phyloP scores from a whole-genome alignment of 2,329 filamentous ascomycete genomes.

The Fusarium fracticaudum region DNA sequence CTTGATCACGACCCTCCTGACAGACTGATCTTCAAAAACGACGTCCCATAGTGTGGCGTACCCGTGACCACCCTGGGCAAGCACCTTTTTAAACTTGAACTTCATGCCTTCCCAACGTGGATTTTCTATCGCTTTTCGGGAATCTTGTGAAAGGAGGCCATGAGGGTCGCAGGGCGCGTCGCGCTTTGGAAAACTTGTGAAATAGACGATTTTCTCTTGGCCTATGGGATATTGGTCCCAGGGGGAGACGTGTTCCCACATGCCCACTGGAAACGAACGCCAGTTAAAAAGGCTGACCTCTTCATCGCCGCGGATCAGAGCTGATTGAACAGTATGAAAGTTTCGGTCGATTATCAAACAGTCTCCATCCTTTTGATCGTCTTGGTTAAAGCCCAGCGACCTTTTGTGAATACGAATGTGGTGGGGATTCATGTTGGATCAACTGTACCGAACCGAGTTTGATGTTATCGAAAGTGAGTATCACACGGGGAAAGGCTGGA shows the following conservation, averaged over 20 bases:
- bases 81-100: conserved; percentile 40
- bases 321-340: conserved; percentile 14
- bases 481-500: neutral
- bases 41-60: conserved; percentile 39
- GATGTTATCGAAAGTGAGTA: neutral
- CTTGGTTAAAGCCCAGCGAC: neutral
- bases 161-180: neutral
- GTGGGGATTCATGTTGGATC: conserved; percentile 7
- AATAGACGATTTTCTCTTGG: neutral
- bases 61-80: conserved; percentile 43
- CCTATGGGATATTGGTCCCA: neutral
- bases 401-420: neutral
- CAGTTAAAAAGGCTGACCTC: neutral
- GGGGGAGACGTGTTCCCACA: neutral
- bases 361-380: neutral
- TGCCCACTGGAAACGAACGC: neutral
- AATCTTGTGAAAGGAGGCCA: neutral
- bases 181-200: neutral
- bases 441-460: neutral
- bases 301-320: conserved; percentile 33
- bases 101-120: conserved; percentile 29
- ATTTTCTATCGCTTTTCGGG: neutral
- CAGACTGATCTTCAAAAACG: conserved; percentile 32
- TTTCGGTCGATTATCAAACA: conserved; percentile 5
- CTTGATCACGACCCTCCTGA: conserved; percentile 43